Percentiles rank a stretch among this genome's conserved stretches.
Conservation (phyloP, 495 filamentous ascomycete genomes). For the Lasiosphaeris hirsuta region DNA sequence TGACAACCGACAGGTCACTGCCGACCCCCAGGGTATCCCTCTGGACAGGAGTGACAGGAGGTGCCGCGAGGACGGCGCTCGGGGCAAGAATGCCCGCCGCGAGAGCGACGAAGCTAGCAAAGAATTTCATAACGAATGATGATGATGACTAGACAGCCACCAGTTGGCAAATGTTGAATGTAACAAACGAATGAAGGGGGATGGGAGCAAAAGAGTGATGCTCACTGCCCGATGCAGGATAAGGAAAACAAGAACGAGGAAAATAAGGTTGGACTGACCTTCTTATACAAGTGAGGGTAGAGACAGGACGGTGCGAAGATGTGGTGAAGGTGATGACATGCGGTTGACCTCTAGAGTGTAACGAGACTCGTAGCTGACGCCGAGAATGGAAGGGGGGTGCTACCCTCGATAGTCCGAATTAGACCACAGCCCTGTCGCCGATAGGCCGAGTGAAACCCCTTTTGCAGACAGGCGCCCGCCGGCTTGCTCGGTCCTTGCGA, state of each 20-base stretch:
- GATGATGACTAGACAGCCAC: background rate
- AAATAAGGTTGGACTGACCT: background rate
- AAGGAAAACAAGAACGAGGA: background rate
- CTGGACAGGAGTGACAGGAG: conserved; percentile 12
- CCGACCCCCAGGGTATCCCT: conserved; percentile 8
- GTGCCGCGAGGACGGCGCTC: conserved; percentile 12
- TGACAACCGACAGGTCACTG: background rate
- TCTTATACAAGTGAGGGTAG: conserved; percentile 1
- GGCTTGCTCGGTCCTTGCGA: background rate
- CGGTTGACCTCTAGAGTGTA: background rate
- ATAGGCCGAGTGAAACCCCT: too few species aligned
- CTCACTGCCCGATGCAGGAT: conserved; percentile 10
- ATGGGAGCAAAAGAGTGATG: conserved; percentile 6
- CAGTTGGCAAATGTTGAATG: background rate
- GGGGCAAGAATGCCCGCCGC: conserved; percentile 24
- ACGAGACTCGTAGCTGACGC: background rate
- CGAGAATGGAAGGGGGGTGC: background rate
- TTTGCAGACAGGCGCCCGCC: too few species aligned
- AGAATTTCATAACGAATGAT: conserved; percentile 22
- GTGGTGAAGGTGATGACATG: background rate
- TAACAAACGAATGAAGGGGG: conserved; percentile 6
- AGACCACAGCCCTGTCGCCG: background rate
- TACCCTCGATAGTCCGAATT: background rate
- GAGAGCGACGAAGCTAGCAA: conserved; percentile 22
- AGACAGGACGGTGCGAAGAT: background rate